Evolutionary conservation across 768 basidiomycete genomes (phyloP).

Genomic region (Naganishia vishniacii): DNA sequence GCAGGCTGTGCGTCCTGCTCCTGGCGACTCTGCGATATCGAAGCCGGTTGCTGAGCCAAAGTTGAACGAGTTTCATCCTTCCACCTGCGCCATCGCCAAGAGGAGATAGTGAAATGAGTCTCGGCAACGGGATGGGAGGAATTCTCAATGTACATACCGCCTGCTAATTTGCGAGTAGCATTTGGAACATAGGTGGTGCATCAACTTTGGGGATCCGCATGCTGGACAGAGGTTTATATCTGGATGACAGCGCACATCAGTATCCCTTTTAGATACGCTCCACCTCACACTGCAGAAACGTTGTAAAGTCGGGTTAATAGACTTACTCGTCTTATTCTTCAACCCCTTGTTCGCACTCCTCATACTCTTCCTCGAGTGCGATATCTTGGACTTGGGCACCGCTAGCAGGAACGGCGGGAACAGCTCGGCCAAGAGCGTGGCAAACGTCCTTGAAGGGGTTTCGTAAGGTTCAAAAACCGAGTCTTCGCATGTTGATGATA

Average conservation of each 20-base stretch:
- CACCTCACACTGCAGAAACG: too few relatives aligned
- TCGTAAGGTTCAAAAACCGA: constrained; percentile 11
- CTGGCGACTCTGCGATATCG: constrained; percentile 2
- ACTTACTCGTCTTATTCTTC: constrained; percentile 83
- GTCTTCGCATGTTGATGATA: constrained; percentile 41
- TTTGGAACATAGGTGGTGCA: constrained; percentile 75
- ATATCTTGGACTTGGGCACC: constrained; percentile 88
- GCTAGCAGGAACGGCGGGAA: constrained; percentile 83
- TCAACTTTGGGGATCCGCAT: constrained; percentile 80
- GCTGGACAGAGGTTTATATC: constrained; percentile 87
- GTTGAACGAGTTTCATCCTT: constrained; percentile 7
- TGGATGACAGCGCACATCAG: constrained; percentile 42
- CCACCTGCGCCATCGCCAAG: not conserved
- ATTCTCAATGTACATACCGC: constrained; percentile 52
- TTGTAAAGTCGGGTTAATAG: too few relatives aligned
- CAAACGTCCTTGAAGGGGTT: constrained; percentile 40
- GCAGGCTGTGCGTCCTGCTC: constrained; percentile 3
- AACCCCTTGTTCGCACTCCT: constrained; percentile 87
- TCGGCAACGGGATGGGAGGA: too few relatives aligned
- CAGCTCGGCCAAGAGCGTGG: constrained; percentile 60
- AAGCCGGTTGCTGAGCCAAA: not conserved
- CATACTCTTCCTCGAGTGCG: constrained; percentile 93
- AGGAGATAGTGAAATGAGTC: not conserved
- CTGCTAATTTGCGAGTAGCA: constrained; percentile 71
- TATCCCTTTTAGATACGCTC: not conserved